Conservation (phyloP, 75 land plant genomes). For the Gnetum montanum region DNA sequence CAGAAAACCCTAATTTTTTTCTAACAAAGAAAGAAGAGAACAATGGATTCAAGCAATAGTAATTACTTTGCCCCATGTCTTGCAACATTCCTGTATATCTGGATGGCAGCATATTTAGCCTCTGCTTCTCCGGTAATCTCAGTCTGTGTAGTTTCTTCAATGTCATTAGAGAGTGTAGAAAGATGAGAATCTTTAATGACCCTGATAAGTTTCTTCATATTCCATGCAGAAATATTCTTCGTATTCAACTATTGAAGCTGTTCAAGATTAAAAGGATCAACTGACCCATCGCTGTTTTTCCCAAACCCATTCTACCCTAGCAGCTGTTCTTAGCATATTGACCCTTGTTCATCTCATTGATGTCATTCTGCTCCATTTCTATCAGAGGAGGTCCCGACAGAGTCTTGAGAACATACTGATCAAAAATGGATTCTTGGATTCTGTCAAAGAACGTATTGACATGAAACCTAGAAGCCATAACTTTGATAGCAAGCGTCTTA, state of each 20-base stretch:
- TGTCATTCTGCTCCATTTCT: constrained; percentile 25
- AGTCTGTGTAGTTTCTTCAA: constrained; percentile 41
- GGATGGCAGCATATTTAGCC: constrained; percentile 60
- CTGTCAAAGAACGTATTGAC: constrained; percentile 74
- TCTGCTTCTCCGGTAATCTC: constrained; percentile 79
- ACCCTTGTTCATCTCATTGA: too few relatives aligned
- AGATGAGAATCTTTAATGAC: constrained; percentile 47
- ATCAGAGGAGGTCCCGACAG: constrained; percentile 73
- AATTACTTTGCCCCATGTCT: constrained; percentile 53
- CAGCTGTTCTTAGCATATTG: too few relatives aligned
- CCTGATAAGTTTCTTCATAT: constrained; percentile 75
- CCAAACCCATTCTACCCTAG: constrained; percentile 21
- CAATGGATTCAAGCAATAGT: not conserved
- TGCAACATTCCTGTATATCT: constrained; percentile 75
- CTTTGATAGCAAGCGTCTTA: constrained; percentile 59
- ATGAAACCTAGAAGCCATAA: constrained; percentile 69
- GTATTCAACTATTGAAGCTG: constrained; percentile 60
- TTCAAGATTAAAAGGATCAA: constrained; percentile 43
- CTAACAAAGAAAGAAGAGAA: not conserved
- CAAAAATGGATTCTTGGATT: constrained; percentile 75
- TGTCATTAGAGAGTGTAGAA: constrained; percentile 49
- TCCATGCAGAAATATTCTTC: constrained; percentile 82
- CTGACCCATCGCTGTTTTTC: constrained; percentile 12
- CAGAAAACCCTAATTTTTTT: too few relatives aligned
- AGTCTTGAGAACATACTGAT: constrained; percentile 64